Conservation (phyloP, 2,329 filamentous ascomycete genomes). For the Colletotrichum australisinense region DNA sequence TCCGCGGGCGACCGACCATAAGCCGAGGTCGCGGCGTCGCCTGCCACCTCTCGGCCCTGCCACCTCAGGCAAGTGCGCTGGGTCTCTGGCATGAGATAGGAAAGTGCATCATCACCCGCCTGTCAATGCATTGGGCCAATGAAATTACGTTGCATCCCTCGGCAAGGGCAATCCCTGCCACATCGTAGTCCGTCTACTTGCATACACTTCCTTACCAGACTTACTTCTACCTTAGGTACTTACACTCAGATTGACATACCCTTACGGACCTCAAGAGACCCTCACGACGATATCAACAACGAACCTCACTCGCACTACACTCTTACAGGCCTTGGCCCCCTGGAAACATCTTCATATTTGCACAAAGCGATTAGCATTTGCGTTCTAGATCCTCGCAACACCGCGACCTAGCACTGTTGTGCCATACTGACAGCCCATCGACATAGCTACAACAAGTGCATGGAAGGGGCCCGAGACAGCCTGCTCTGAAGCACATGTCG, state of each 20-base stretch:
- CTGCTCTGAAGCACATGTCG: background rate
- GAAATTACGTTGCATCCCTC: constrained; percentile 26
- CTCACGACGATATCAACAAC: background rate
- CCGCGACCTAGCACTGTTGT: background rate
- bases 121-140: constrained; percentile 27
- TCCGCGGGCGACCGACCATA: constrained; percentile 1
- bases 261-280: background rate
- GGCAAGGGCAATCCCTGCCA: constrained; percentile 17
- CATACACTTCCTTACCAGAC: background rate
- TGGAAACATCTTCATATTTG: background rate
- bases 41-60: background rate
- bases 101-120: constrained; percentile 8
- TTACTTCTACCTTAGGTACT: too few species aligned
- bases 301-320: too few species aligned
- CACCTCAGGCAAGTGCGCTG: background rate
- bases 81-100: constrained; percentile 22
- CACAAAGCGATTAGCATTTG: background rate
- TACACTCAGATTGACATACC: background rate
- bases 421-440: background rate
- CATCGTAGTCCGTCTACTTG: background rate
- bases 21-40: constrained; percentile 28
- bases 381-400: background rate
- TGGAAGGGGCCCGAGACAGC: background rate
- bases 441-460: background rate
- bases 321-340: background rate